phyloP scores from a whole-genome alignment of 495 filamentous ascomycete genomes.

The Aspergillus conjunctus region DNA sequence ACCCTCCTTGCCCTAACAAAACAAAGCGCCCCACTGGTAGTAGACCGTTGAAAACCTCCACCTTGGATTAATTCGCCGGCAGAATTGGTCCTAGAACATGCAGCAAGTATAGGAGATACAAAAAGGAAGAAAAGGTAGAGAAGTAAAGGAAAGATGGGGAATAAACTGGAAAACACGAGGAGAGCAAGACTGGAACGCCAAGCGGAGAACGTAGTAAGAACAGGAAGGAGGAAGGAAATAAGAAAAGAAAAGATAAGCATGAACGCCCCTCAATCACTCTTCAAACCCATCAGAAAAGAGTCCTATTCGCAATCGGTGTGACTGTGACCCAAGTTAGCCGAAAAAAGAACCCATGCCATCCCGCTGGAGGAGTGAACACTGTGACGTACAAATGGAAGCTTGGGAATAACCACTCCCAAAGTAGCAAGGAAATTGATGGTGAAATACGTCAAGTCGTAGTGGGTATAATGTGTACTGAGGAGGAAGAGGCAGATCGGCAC shows the following conservation, averaged over 20 bases:
- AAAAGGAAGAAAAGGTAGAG: conserved; percentile 1
- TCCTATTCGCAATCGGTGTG: conserved; percentile 54
- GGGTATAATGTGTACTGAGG: conserved; percentile 96
- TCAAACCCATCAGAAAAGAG: conserved; percentile 48
- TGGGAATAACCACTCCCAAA: conserved; percentile 89
- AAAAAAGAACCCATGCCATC: conserved; percentile 3
- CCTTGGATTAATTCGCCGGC: conserved; percentile 6
- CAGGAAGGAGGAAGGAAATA: conserved; percentile 19
- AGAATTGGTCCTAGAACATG: conserved; percentile 10
- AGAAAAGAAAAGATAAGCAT: conserved; percentile 15
- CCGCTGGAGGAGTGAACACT: not conserved
- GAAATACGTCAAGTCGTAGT: conserved; percentile 95
- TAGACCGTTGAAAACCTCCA: not conserved
- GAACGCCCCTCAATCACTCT: conserved; percentile 36
- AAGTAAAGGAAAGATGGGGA: conserved; percentile 7
- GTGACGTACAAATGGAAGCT: conserved; percentile 78
- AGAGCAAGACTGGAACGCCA: conserved; percentile 19
- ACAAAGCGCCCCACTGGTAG: not conserved
- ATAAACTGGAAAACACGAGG: conserved; percentile 11
- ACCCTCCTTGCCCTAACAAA: conserved; percentile 4
- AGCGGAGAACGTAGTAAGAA: conserved; percentile 26
- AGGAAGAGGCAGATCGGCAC: conserved; percentile 94
- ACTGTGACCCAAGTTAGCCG: conserved; percentile 39
- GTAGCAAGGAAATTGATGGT: conserved; percentile 94
- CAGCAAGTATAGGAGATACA: conserved; percentile 14